Evolutionary conservation across 148 eudicot genomes (phyloP), one percentile per base, ranked within the genome.

Genomic region (Nepenthes gracilis): DNA sequence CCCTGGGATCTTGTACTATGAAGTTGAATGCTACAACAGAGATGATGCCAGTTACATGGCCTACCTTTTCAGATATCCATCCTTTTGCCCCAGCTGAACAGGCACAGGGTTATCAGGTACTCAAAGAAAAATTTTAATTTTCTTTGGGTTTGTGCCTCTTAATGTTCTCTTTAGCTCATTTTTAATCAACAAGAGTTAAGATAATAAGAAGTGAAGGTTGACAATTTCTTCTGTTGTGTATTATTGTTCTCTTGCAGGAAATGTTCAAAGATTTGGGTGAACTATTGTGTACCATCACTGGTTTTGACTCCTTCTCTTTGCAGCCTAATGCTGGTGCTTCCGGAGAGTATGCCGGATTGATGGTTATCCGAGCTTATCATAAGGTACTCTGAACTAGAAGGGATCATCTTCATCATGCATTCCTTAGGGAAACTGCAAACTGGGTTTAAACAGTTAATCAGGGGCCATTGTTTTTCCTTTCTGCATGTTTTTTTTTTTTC

Each of bases 311-410:
- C 60, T 79, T 92, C 81, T 92, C 98, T 56, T 67, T 92, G 81
- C 98, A 92, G 77, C 98, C 98, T n/a, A 92, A 92, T 77, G 98
- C 98, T 58, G 98, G 98, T 72, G 98, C 98, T 65, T 71, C 98
- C 67, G 98, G 98, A 34, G 98, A 92, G 75, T 92, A 92, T 70
- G 94, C 98, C 60, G 98, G 98, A 56, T 72, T 92, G 72, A 92
- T 92, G 98, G 98, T 85, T 69, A 92, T 92, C 60, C 94, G 98
- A n/a, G 98, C 98, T 66, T 92, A 92, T 73, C 98, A 92, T 76
- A 52, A 60, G 98, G 98, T 88, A 79, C 57, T 67, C 13, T 63
- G 59, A 53, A 59, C 11, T 23, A 23, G 23, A 23, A 23, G 23
- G 23, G 23, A 23, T 23, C 23, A 23, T 23, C 23, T 23, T 55